Evolutionary conservation across 116 monocot genomes (phyloP).

Genomic region (Cymodocea nodosa): DNA sequence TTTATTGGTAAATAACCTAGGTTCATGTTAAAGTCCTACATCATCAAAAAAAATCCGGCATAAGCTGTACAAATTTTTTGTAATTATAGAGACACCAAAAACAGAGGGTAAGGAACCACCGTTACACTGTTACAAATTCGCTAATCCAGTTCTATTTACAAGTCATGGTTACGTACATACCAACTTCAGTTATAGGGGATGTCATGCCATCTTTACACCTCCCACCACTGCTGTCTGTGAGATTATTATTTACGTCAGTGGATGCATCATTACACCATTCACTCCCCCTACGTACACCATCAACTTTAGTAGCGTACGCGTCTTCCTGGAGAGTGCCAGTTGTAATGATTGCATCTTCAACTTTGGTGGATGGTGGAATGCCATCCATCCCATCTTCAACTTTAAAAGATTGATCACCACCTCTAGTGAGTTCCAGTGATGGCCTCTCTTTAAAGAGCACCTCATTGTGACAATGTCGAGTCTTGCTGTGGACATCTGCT

Average conservation of each 20-base stretch:
- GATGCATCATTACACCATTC: neutral
- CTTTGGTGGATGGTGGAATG: too few species aligned
- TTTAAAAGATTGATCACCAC: too few species aligned
- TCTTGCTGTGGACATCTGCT: neutral
- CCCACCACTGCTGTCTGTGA: neutral
- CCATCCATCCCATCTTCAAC: too few species aligned
- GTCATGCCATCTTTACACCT: conserved; percentile 2
- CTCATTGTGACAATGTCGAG: neutral
- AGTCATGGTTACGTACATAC: neutral
- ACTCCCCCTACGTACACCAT: too few species aligned
- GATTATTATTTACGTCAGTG: neutral
- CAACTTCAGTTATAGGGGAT: neutral
- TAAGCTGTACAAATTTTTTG: neutral
- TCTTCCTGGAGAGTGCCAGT: too few species aligned
- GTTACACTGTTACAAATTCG: neutral
- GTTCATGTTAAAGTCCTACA: neutral
- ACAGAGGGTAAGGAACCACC: neutral
- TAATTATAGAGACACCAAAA: neutral
- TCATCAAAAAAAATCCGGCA: neutral
- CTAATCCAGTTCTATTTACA: neutral
- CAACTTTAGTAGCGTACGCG: too few species aligned
- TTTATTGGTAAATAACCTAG: too few species aligned
- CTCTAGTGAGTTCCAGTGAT: too few species aligned
- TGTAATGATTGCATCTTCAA: too few species aligned
- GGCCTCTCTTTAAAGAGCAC: neutral